Percentiles rank a stretch among this genome's conserved stretches.
Evolutionary conservation across 2,329 filamentous ascomycete species (phyloP).

Genomic region (Beauveria brongniartii): DNA sequence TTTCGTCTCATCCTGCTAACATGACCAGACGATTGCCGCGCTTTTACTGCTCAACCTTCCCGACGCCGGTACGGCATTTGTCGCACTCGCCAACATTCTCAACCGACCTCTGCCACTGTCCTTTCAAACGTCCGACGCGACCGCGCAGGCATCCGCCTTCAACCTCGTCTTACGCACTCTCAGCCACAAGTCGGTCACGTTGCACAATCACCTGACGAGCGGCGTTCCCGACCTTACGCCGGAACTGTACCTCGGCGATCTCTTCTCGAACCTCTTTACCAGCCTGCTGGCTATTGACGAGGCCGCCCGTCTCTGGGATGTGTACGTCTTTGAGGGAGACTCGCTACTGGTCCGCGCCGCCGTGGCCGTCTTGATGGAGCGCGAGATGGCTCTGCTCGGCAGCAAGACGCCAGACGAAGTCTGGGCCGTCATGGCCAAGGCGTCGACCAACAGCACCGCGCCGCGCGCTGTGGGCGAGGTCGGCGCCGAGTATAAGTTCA

Average conservation of each 20-base stretch:
- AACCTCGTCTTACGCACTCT: conserved; percentile 61
- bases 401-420: conserved; percentile 38
- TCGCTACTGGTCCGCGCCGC: conserved; percentile 61
- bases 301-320: conserved; percentile 68
- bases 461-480: conserved; percentile 30
- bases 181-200: conserved; percentile 51
- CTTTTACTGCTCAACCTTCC: conserved; percentile 65
- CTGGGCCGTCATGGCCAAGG: conserved; percentile 27
- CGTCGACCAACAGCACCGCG: conserved; percentile 21
- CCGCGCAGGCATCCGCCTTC: conserved; percentile 62
- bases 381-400: conserved; percentile 44
- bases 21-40: conserved; percentile 57
- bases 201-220: conserved; percentile 57
- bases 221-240: conserved; percentile 37
- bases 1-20: conserved; percentile 10
- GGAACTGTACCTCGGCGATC: conserved; percentile 46
- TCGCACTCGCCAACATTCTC: conserved; percentile 66
- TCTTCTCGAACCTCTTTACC: conserved; percentile 61
- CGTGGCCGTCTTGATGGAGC: conserved; percentile 54
- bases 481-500: conserved; percentile 43
- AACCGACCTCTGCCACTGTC: conserved; percentile 68
- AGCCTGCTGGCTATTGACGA: conserved; percentile 57
- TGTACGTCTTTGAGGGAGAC: conserved; percentile 78
- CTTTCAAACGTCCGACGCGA: conserved; percentile 63
- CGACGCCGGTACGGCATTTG: conserved; percentile 55